These are phyloP conservation scores for Eragrostis nindensis DNA, from an alignment of 176 grass and related monocot species.

Conservation along the genomic window DNA sequence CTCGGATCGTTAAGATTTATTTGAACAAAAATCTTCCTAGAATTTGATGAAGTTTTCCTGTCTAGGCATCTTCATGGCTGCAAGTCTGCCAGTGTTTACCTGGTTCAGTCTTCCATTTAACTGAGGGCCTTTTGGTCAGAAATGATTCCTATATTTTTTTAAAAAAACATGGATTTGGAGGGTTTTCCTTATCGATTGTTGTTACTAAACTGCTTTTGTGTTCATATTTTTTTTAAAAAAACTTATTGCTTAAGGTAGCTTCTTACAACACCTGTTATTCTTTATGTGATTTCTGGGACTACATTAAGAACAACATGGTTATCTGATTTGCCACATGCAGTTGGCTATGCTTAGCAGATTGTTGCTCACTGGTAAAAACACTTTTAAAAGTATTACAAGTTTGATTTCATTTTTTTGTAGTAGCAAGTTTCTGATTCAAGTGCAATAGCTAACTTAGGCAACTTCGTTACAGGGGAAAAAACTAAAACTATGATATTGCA, in stretches of 20 bases:
- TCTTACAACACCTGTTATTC: not conserved
- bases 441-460: not conserved
- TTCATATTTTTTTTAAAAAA: not conserved
- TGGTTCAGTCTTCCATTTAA: not conserved
- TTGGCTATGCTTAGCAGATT: not conserved
- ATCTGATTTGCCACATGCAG: not conserved
- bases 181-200: not conserved
- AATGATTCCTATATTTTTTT: not conserved
- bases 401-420: not conserved
- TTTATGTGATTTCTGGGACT: not conserved
- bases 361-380: not conserved
- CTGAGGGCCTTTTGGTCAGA: not conserved
- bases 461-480: too few relatives aligned
- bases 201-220: not conserved
- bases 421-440: not conserved
- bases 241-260: not conserved
- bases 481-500: not conserved
- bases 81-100: not conserved
- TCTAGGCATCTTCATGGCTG: not conserved
- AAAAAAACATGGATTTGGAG: not conserved
- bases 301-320: not conserved
- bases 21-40: not conserved
- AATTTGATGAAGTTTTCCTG: not conserved
- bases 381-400: not conserved
- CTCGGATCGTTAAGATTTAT: not conserved